Base-by-base conservation (phyloP, 1,139 yeast species). In the Taphrina wiesneri region DNA sequence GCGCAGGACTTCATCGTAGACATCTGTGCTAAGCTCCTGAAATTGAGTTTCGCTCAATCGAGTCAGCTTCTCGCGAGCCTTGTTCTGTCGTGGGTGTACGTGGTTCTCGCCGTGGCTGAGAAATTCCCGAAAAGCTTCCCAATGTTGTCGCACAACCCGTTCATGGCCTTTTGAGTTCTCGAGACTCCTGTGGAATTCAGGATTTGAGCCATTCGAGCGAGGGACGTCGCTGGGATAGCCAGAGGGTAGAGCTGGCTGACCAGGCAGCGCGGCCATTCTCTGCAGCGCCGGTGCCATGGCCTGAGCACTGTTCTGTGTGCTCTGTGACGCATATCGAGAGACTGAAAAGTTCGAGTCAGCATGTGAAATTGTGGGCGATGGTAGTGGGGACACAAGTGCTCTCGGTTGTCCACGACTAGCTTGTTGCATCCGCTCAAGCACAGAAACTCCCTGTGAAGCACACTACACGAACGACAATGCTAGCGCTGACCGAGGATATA, bases 21-120 rank as follows among this genome's bases (percentile, higher is more conserved):
- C 97, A 75, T 93, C 98, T 1, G 97, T 91, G 69, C 96, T 86
- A 68, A 92, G 83, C 75, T 92, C 99, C 69, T 83, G 82, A 74
- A 92, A 90, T 76, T 93, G 98, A n/a, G 86, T 85, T n/a, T 82
- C 79, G 0, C 95, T 85, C 68, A 93, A 82, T 73, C 88, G 88
- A 70, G 88, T 81, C 62, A 92, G 83, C 77, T 93, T 92, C 72
- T 89, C 93, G 71, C 96, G 82, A 4, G 96, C 96, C 72, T 89
- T 85, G 56, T 84, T 65, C 47, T 51, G 57, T 2, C 65, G 19
- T n/a, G 60, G 47, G 34, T 30, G 56, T 13, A 21, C 26, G 23
- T 46, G 62, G 25, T 59, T 59, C 17, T 36, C 45, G 19, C 47
- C 63, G n/a, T 26, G 23, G 36, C 39, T 45, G 6, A 60, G 57